A percentile compares a stretch with the other conserved stretches of the same genome.
These are phyloP conservation scores for Ogataea glucozyma DNA, from an alignment of 805 yeast genomes.

Conservation along the genomic window DNA sequence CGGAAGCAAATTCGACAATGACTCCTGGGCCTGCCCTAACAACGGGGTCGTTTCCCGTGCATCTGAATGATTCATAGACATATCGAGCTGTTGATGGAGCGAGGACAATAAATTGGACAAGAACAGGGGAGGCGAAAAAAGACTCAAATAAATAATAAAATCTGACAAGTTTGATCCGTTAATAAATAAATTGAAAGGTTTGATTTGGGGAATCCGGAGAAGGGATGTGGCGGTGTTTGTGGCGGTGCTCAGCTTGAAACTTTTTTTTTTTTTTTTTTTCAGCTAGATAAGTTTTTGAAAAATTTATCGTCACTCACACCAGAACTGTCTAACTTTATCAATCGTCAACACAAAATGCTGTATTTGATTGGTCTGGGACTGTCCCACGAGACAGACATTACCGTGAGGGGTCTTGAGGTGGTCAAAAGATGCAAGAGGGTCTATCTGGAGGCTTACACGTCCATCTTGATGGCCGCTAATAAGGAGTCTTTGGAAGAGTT, in stretches of 20 bases:
- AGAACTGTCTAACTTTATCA: too few relatives aligned
- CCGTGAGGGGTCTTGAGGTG: constrained; percentile 89
- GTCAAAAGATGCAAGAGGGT: constrained; percentile 84
- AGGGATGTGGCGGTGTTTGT: constrained; percentile 2
- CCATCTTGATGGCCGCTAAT: constrained; percentile 92
- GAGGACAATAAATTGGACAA: background rate
- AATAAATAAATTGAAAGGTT: background rate
- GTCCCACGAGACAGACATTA: constrained; percentile 84
- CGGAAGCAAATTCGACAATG: constrained; percentile 17
- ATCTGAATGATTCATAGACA: constrained; percentile 5
- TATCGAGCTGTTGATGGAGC: background rate
- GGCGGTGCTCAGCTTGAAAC: background rate
- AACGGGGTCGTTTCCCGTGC: constrained; percentile 21
- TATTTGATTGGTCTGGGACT: constrained; percentile 91
- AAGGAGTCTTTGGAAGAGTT: constrained; percentile 71
- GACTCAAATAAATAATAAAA: too few relatives aligned
- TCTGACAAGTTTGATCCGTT: too few relatives aligned
- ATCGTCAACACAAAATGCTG: constrained; percentile 59
- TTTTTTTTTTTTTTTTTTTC: background rate
- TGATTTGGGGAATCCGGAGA: constrained; percentile 2
- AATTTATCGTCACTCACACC: too few relatives aligned
- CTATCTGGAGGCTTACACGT: constrained; percentile 94
- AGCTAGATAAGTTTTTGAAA: background rate
- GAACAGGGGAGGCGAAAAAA: too few relatives aligned
- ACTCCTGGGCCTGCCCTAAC: constrained; percentile 18